A percentile compares a stretch with the other conserved stretches of the same genome.
Conservation (phyloP, 768 basidiomycete genomes). For the Neoboletus magnificus region DNA sequence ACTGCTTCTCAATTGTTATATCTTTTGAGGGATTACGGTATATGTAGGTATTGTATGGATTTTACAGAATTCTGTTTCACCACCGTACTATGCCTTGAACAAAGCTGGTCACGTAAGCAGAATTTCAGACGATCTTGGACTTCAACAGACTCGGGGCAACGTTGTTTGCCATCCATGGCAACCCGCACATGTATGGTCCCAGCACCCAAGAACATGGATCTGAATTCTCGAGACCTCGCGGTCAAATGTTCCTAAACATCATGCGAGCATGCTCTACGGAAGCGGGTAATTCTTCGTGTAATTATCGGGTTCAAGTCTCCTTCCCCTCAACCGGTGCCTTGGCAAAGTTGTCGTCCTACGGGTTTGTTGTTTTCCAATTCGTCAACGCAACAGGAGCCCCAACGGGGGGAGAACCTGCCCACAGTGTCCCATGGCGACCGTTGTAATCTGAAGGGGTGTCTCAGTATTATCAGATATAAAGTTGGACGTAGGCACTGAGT, state of each 20-base stretch:
- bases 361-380: background rate
- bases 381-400: background rate
- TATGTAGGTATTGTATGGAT: too few relatives aligned
- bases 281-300: background rate
- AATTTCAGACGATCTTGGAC: background rate
- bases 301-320: background rate
- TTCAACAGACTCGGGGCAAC: background rate
- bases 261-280: background rate
- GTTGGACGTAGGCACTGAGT: background rate
- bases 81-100: too few relatives aligned
- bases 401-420: background rate
- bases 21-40: too few relatives aligned
- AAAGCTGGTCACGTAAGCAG: background rate
- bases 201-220: background rate
- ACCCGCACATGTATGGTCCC: background rate
- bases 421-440: constrained; percentile 11
- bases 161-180: background rate
- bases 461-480: constrained; percentile 13
- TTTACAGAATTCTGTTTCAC: too few relatives aligned
- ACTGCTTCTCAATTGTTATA: too few relatives aligned
- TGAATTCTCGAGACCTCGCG: background rate
- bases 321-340: background rate
- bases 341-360: background rate
- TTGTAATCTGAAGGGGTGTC: background rate
- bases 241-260: background rate